Evolutionary conservation across 495 filamentous ascomycete genomes (phyloP), one percentile per base, ranked within the genome.

Genomic region (Podospora appendiculata): DNA sequence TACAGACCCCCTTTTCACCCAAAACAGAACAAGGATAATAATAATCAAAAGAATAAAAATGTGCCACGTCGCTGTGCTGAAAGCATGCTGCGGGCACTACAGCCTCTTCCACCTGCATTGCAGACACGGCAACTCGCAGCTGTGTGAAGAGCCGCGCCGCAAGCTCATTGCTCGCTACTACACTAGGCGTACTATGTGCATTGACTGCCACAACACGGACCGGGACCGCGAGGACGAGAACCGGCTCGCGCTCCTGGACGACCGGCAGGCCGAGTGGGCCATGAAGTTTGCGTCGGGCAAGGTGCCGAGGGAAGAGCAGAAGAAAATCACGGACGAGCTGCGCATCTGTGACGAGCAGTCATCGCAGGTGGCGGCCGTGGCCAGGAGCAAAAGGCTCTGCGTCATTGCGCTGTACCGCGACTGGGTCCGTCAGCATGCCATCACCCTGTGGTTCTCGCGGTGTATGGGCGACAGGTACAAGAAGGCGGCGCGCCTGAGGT

Each of bases 71-170:
- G 45, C 45, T 13, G 32, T 25, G 25, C 34, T 47, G 2, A 25
- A 16, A 13, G 33, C 32, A 9, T n/a, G 32, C 25, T 47, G 45
- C 25, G 45, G 33, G 6, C 32, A 47, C 32, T 47, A 6, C 25
- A 32, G n/a, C 45, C 33, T 47, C 10, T 47, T 47, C 45, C 45
- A 35, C 12, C 45, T 47, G 32, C 45, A 47, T 25, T 47, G 45
- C 45, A 18, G 4, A 6, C 32, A 47, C 7, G 32, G 34, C 19
- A 36, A 32, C 45, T 8, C 17, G 45, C 25, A 18, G 12, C 45
- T 47, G 25, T 47, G 45, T 32, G 45, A 47, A 16, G 14, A 12
- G 3, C 10, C 45, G 12, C 45, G 9, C 25, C 25, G 45, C 12
- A 35, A 34, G n/a, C 25, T 47, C n/a, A 16, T 47, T n/a, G 45